A percentile compares a stretch with the other conserved stretches of the same genome.
These are phyloP conservation scores for Ophiostoma ulmi DNA, from an alignment of 2,329 filamentous ascomycete genomes.

Conservation along the genomic window DNA sequence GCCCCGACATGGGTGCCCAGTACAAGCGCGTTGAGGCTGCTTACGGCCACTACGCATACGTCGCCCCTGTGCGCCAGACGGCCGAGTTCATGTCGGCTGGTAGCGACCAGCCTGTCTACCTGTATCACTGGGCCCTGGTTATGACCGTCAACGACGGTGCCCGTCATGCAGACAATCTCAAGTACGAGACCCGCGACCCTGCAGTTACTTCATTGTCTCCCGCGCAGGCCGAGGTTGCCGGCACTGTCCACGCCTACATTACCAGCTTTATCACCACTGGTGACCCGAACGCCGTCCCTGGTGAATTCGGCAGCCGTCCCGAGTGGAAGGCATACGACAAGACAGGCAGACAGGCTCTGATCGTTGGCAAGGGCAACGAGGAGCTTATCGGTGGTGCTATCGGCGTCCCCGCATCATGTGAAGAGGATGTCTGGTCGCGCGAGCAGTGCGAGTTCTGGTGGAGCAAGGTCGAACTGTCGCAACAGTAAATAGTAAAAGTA, in stretches of 20 bases:
- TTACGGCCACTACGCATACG: conserved; percentile 52
- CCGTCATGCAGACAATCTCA: conserved; percentile 45
- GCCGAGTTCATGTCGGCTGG: conserved; percentile 36
- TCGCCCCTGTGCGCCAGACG: conserved; percentile 47
- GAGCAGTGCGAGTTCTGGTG: conserved; percentile 47
- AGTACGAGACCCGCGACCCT: conserved; percentile 42
- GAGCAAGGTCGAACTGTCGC: conserved; percentile 33
- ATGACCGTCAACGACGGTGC: conserved; percentile 42
- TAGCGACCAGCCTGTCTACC: conserved; percentile 39
- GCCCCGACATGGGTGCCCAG: conserved; percentile 35
- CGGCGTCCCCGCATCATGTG: conserved; percentile 37
- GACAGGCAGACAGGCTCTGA: conserved; percentile 33
- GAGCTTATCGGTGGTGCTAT: conserved; percentile 42
- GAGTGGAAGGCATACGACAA: conserved; percentile 29
- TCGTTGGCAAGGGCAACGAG: conserved; percentile 44
- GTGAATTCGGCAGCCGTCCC: conserved; percentile 10
- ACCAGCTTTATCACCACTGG: conserved; percentile 46
- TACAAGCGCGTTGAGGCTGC: conserved; percentile 52
- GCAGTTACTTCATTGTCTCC: conserved; percentile 35
- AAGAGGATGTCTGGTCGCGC: conserved; percentile 40
- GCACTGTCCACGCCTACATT: conserved; percentile 43
- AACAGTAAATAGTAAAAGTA: neutral
- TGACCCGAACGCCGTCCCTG: neutral
- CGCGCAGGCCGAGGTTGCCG: conserved; percentile 40
- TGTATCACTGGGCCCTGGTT: conserved; percentile 52